Evolutionary conservation across 2,329 filamentous ascomycete genomes (phyloP), one percentile per base, ranked within the genome.

Genomic region (Fusarium algeriense): DNA sequence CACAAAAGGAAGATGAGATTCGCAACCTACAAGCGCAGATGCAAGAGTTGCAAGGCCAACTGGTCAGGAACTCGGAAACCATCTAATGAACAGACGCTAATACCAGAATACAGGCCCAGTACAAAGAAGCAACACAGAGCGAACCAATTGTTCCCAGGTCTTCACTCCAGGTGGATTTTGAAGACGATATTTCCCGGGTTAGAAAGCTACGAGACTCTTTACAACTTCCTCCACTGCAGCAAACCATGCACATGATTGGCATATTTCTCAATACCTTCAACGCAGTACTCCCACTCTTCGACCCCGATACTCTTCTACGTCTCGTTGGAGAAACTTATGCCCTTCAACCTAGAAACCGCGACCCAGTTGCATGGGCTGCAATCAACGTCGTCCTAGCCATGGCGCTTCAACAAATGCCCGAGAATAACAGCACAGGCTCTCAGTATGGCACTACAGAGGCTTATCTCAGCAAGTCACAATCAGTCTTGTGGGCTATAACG

Each of bases 301-400:
- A 64, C n/a, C 7, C 61, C 4, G 61, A 64, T 19, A 40, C 35
- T 4, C 61, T 64, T 28, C 41, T 64, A 1, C 35, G 48, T 0
- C 41, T 64, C 1, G 28, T 64, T 5, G 61, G 61, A 9, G 59
- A 64, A 37, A 56, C 59, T 1, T 64, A 64, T 19, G 61, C 61
- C 4, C 7, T 48, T 1, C 41, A 38, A 1, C 59, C 61, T 4
- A 30, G 37, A 15, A 30, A 64, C 5, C 59, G 61, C 5, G 35
- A 64, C 9, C 48, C 59, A 2, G 35, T 64, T 1, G 30, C 43
- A 7, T 64, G 61, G 61, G 59, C 41, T 5, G 61, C 48, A 6
- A 56, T 64, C 15, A 64, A 64, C 11, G 59, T 64, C 3, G 61
- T 64, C 7, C 40, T 64, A 20, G 61, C 61, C 11, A 4, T 64